These are phyloP conservation scores for Phialocephala sp. DNA, from an alignment of 2,329 filamentous ascomycete species.

Conservation along the genomic window DNA sequence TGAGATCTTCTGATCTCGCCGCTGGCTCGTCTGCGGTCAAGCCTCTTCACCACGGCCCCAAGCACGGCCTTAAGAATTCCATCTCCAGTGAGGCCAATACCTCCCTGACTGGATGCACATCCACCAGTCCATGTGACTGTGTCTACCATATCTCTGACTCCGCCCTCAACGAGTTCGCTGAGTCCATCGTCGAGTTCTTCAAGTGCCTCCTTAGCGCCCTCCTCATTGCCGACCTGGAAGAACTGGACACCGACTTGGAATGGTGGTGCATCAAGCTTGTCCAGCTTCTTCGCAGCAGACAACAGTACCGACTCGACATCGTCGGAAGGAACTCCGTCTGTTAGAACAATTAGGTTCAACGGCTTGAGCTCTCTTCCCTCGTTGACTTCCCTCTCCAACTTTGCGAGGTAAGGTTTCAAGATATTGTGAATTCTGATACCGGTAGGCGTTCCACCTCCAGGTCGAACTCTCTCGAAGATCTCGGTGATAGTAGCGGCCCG, in stretches of 20 bases:
- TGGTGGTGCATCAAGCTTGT: constrained; percentile 69
- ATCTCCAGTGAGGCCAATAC: constrained; percentile 63
- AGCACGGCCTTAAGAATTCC: constrained; percentile 83
- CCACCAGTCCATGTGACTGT: constrained; percentile 75
- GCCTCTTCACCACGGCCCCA: constrained; percentile 72
- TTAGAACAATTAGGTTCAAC: constrained; percentile 91
- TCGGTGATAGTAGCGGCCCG: constrained; percentile 61
- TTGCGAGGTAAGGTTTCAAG: constrained; percentile 71
- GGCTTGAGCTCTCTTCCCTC: constrained; percentile 64
- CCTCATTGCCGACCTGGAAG: constrained; percentile 87
- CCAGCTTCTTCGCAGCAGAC: constrained; percentile 70
- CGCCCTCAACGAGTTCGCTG: constrained; percentile 55
- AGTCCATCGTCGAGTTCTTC: constrained; percentile 78
- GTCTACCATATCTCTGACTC: constrained; percentile 87
- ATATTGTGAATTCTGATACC: constrained; percentile 74
- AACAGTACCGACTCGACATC: constrained; percentile 77
- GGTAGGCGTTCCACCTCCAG: constrained; percentile 73
- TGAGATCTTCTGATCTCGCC: constrained; percentile 34
- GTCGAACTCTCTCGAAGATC: constrained; percentile 73
- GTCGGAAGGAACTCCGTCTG: constrained; percentile 83
- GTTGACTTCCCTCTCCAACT: constrained; percentile 51
- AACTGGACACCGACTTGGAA: constrained; percentile 94
- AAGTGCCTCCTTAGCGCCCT: constrained; percentile 66
- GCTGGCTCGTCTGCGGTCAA: constrained; percentile 57
- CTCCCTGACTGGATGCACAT: constrained; percentile 44